Evolutionary conservation across 148 eudicot genomes (phyloP), one percentile per base, ranked within the genome.

Genomic region (Beta vulgaris): DNA sequence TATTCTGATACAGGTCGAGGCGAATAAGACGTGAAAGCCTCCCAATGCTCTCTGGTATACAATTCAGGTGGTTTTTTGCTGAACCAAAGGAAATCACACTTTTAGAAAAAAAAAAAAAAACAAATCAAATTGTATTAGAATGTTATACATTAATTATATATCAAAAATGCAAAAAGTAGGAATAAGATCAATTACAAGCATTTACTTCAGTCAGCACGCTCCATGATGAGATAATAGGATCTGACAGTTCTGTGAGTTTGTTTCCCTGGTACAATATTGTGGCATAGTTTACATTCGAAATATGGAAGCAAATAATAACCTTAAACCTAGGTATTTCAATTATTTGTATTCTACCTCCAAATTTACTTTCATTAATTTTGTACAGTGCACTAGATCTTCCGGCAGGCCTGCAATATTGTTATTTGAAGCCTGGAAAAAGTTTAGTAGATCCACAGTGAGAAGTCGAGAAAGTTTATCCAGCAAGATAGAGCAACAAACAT

Each of bases 1-100:
- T 91, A 83, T 96, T 96, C 75, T 89, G 98, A 81, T 85, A 91
- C 74, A 96, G 82, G 76, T 96, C 91, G 49, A 96, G 98, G 78
- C 96, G 90, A 73, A 96, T 86, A 76, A 96, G 86, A 78, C 87
- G 91, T 55, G 88, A 80, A 72, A 96, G 98, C 84, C 83, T 74
- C 79, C 98, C 99, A 70, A 92, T 92, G 74, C 82, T 89, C 78
- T 87, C 89, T 19, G 99, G 99, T 63, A 96, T 82, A 78, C 82
- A 73, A 74, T 68, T 86, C 80, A 96, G 78, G 69, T 81, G 76
- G 81, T 96, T 96, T 88, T 88, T 92, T 37, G 94, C 99, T 96
- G 81, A 73, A 71, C 48, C 37, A 70, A n/a, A 68, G 59, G 49
- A 44, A 39, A 25, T 69, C 42, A 71, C 15, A 65, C 9, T 54